Evolutionary conservation across 345 rosid species (phyloP).

Genomic region (Mangifera indica): DNA sequence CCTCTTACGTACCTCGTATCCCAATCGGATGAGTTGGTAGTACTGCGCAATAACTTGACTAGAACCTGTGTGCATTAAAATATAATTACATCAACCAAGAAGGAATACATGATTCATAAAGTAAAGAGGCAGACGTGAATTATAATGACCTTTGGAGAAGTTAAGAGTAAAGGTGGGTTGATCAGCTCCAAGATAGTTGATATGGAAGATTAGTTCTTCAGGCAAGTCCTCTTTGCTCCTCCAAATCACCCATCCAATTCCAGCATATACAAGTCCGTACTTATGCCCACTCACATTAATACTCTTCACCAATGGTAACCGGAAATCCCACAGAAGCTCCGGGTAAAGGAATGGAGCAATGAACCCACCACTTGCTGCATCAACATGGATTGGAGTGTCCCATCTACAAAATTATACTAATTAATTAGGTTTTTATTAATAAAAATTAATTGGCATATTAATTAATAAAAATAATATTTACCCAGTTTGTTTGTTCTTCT

Average conservation of each 20-base stretch:
- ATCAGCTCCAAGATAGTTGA: too few relatives aligned
- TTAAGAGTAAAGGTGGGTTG: constrained; percentile 64
- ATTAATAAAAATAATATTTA: constrained; percentile 7
- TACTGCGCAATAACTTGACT: too few relatives aligned
- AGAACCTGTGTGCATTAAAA: constrained; percentile 34
- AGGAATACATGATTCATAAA: too few relatives aligned
- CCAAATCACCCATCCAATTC: constrained; percentile 66
- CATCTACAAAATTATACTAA: constrained; percentile 27
- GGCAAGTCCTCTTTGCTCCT: constrained; percentile 63
- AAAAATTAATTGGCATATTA: not conserved
- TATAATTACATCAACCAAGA: too few relatives aligned
- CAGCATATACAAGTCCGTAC: constrained; percentile 58
- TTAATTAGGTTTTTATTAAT: too few relatives aligned
- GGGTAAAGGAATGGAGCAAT: constrained; percentile 58
- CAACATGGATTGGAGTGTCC: constrained; percentile 65
- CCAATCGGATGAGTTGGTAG: constrained; percentile 55
- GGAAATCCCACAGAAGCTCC: constrained; percentile 62
- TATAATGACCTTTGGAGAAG: constrained; percentile 50
- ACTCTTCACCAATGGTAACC: constrained; percentile 56
- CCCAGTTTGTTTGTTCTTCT: constrained; percentile 40
- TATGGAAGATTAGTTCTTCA: constrained; percentile 61
- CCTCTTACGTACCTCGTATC: constrained; percentile 36
- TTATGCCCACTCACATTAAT: constrained; percentile 64
- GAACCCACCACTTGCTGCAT: constrained; percentile 63
- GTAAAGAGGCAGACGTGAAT: too few relatives aligned